A percentile compares a stretch with the other conserved stretches of the same genome.
Evolutionary conservation across 2,329 filamentous ascomycete species (phyloP).

Genomic region (Stachybotrys chartarum): DNA sequence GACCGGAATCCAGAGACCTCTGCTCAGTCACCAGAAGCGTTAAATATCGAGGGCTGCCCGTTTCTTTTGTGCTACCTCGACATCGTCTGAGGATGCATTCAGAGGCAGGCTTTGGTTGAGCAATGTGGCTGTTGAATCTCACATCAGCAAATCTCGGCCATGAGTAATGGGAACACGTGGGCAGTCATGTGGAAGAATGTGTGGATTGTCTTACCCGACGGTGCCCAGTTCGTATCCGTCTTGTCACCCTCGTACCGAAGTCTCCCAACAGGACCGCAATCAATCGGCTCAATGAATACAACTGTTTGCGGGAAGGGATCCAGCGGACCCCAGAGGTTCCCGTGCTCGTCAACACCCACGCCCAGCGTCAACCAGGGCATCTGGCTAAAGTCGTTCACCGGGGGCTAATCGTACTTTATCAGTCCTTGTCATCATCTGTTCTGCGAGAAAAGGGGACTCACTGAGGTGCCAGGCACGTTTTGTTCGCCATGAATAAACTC

Average conservation of each 20-base stretch:
- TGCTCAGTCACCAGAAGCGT: neutral
- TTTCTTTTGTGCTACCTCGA: neutral
- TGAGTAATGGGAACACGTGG: neutral
- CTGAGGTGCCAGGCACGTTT: conserved; percentile 20
- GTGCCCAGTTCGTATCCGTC: neutral
- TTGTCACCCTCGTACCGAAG: neutral
- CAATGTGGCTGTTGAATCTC: neutral
- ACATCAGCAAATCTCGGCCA: neutral
- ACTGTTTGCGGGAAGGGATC: conserved; percentile 29
- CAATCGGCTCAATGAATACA: conserved; percentile 16
- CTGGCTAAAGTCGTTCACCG: conserved; percentile 25
- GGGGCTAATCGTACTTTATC: conserved; percentile 8
- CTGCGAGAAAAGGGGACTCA: neutral
- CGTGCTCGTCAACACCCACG: conserved; percentile 23
- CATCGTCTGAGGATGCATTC: neutral
- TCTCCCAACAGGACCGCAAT: neutral
- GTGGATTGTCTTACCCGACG: neutral
- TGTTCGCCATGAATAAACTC: conserved; percentile 27
- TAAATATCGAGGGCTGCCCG: neutral
- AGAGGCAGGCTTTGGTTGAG: neutral
- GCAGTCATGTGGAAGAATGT: neutral
- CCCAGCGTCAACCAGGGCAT: conserved; percentile 26
- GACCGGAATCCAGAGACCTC: neutral
- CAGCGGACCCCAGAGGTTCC: conserved; percentile 27
- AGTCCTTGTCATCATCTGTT: neutral